Evolutionary conservation across 2,329 filamentous ascomycete genomes (phyloP).

Genomic region (Blumeria hordei): DNA sequence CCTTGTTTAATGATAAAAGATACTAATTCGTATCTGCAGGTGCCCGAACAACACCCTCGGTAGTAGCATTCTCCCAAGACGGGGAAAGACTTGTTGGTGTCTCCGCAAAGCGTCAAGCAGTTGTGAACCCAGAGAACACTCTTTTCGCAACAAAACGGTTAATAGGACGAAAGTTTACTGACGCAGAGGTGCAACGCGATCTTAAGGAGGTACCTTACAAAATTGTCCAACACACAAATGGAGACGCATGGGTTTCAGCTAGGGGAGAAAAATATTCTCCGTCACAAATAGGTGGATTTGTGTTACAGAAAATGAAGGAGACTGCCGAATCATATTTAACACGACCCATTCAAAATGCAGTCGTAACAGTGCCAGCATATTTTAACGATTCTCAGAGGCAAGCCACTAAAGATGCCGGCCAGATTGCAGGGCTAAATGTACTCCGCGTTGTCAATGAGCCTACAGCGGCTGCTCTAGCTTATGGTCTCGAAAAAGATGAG

Average conservation of each 20-base stretch:
- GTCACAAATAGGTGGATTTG: slow-evolving; percentile 92
- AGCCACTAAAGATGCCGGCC: slow-evolving; percentile 92
- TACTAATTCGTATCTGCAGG: slow-evolving; percentile 21
- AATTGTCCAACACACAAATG: slow-evolving; percentile 91
- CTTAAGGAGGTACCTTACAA: slow-evolving; percentile 97
- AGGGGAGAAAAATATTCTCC: slow-evolving; percentile 91
- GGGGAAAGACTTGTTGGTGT: slow-evolving; percentile 93
- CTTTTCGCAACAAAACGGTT: slow-evolving; percentile 97
- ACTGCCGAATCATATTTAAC: slow-evolving; percentile 82
- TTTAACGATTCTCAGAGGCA: slow-evolving; percentile 98
- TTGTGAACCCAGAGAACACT: slow-evolving; percentile 96
- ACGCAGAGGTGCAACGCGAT: slow-evolving; percentile 82
- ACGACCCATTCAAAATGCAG: slow-evolving; percentile 82
- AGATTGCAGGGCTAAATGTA: slow-evolving; percentile 88
- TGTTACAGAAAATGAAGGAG: slow-evolving; percentile 98
- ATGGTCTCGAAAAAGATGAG: slow-evolving; percentile 84
- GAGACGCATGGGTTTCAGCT: slow-evolving; percentile 86
- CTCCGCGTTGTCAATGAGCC: slow-evolving; percentile 97
- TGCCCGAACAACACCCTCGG: slow-evolving; percentile 76
- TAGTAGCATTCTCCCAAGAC: slow-evolving; percentile 86
- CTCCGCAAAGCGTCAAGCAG: slow-evolving; percentile 89
- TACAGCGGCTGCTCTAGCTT: slow-evolving; percentile 82
- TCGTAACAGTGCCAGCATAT: slow-evolving; percentile 91
- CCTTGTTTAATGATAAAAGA: too few relatives aligned
- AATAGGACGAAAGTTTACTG: slow-evolving; percentile 92